These are phyloP conservation scores for Candida labiduridarum DNA, from an alignment of 1,139 yeast species.

Conservation along the genomic window DNA sequence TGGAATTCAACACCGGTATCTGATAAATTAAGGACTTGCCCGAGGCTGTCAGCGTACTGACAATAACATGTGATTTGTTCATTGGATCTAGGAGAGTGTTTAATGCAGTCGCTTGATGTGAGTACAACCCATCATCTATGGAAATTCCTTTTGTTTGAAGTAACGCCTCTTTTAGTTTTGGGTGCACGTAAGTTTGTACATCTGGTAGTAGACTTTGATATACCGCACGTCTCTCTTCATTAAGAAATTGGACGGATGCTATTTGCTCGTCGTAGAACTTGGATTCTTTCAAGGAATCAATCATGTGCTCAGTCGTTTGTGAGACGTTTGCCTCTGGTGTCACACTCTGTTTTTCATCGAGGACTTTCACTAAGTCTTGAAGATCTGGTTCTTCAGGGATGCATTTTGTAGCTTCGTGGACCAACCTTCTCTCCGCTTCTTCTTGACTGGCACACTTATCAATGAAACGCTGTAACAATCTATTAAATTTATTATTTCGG, in stretches of 20 bases:
- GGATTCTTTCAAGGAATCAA: constrained; percentile 45
- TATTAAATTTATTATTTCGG: constrained; percentile 56
- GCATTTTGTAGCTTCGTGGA: constrained; percentile 27
- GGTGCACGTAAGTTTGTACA: constrained; percentile 48
- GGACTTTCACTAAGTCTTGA: constrained; percentile 38
- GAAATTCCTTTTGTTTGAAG: constrained; percentile 50
- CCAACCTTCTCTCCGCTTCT: constrained; percentile 37
- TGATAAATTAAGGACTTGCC: constrained; percentile 94
- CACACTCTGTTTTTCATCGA: constrained; percentile 29
- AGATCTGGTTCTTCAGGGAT: constrained; percentile 50
- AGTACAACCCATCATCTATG: constrained; percentile 56
- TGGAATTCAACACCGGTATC: constrained; percentile 71
- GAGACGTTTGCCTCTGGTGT: constrained; percentile 20
- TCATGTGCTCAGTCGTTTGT: constrained; percentile 33
- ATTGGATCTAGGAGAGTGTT: constrained; percentile 46
- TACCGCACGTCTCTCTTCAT: constrained; percentile 23
- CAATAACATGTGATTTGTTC: constrained; percentile 63
- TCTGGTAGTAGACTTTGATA: constrained; percentile 21
- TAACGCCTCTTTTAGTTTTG: constrained; percentile 45
- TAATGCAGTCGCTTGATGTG: constrained; percentile 82
- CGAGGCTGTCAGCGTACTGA: constrained; percentile 92
- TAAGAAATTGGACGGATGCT: constrained; percentile 24
- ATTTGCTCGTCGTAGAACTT: constrained; percentile 66
- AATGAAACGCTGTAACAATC: constrained; percentile 16
- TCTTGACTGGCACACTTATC: constrained; percentile 16